phyloP scores from a whole-genome alignment of 106 monocot genomes.

The Dendrobium nobile region DNA sequence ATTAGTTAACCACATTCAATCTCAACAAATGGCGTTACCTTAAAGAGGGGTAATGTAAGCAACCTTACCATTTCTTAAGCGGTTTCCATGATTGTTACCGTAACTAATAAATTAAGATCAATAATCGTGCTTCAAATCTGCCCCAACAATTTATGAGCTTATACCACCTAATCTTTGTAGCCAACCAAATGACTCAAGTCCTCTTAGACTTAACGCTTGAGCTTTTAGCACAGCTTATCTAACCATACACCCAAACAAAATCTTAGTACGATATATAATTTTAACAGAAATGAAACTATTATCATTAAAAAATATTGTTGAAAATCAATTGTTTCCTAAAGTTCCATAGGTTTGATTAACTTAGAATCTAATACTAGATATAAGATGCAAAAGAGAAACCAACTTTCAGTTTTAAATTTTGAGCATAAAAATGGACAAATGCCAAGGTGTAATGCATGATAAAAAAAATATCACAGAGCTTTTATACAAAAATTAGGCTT shows the following conservation, averaged over 20 bases:
- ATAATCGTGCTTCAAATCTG: no score
- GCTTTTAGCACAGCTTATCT: background rate
- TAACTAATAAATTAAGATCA: no score
- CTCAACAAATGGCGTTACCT: no score
- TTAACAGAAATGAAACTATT: background rate
- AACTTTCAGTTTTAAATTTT: background rate
- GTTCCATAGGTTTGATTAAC: background rate
- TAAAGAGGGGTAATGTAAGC: no score
- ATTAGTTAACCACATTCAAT: no score
- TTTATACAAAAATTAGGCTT: background rate
- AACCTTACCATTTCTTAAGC: no score
- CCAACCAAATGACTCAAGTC: no score
- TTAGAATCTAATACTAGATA: background rate
- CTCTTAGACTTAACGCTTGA: background rate
- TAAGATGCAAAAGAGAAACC: background rate
- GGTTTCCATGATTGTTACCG: no score
- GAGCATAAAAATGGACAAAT: background rate
- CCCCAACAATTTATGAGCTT: no score
- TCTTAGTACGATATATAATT: background rate
- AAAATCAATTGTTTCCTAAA: background rate
- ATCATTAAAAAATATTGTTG: background rate
- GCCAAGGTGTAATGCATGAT: background rate
- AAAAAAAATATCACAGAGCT: background rate
- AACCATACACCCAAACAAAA: background rate
- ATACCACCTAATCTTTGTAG: no score